Percentiles rank a stretch among this genome's conserved stretches.
phyloP scores from a whole-genome alignment of 257 asterid species.

The Salvia splendens region DNA sequence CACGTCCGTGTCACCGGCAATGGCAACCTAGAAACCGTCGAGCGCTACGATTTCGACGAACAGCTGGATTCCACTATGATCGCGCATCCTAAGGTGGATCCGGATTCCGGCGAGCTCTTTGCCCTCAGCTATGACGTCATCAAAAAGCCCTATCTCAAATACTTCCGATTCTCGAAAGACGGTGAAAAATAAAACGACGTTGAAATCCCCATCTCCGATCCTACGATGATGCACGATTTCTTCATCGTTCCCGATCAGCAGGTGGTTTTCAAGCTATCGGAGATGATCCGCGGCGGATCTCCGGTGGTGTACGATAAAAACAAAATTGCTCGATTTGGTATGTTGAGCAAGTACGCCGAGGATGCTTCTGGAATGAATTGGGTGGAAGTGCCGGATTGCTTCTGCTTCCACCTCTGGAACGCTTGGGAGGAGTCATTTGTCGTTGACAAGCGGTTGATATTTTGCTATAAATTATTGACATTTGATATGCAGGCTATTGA shows the following conservation, averaged over 20 bases:
- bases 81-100: slow-evolving; percentile 93
- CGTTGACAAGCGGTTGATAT: too few relatives aligned
- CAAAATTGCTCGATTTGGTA: slow-evolving; percentile 60
- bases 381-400: slow-evolving; percentile 83
- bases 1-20: slow-evolving; percentile 59
- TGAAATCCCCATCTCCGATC: slow-evolving; percentile 74
- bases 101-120: slow-evolving; percentile 80
- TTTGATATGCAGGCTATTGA: too few relatives aligned
- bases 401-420: slow-evolving; percentile 92
- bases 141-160: slow-evolving; percentile 73
- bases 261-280: slow-evolving; percentile 80
- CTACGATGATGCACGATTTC: slow-evolving; percentile 95
- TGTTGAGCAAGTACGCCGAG: slow-evolving; percentile 53
- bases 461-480: too few relatives aligned
- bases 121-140: slow-evolving; percentile 84
- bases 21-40: slow-evolving; percentile 70
- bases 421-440: slow-evolving; percentile 96
- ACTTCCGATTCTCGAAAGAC: slow-evolving; percentile 54
- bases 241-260: slow-evolving; percentile 85
- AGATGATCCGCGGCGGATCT: slow-evolving; percentile 84
- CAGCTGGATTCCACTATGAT: slow-evolving; percentile 79
- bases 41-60: slow-evolving; percentile 56
- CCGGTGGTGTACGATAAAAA: slow-evolving; percentile 76
- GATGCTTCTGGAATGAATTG: slow-evolving; percentile 56
- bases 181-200: slow-evolving; percentile 79